Base-by-base conservation (phyloP, 306 rosid genomes). In the Morella rubra region DNA sequence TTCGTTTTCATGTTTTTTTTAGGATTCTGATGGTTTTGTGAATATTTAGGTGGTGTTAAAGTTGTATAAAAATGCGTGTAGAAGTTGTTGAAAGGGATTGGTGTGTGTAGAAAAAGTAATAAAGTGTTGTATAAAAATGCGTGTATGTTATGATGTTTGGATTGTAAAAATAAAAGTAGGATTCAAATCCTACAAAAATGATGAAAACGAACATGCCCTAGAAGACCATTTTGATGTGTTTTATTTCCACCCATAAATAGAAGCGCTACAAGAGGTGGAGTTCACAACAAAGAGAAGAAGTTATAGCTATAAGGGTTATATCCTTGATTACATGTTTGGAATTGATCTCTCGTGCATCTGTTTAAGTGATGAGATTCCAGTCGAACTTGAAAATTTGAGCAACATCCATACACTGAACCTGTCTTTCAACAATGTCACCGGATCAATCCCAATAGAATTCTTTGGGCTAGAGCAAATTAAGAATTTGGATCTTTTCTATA, bases 211-310 rank as follows among this genome's bases (percentile, higher is more conserved):
- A 0, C 15, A 12, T 49, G 18, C 0, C 3, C 0, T 12, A 12
- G 0, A 12, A 8, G 16, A 12, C 11, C 5, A 0, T 1, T 0
- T 8, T 9, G 11, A 50, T 50, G 11, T 13, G 4, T 9, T 50
- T n/a, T n/a, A n/a, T n/a, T n/a, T n/a, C n/a, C n/a, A 13, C 4
- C 13, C 13, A 0, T 0, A n/a, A 0, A 15, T 15, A 6, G 7
- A 13, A 2, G 56, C 4, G 4, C 6, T 3, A 3, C n/a, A 52
- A 15, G 56, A 52, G 4, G 56, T 52, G 5, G 56, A 52, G 56
- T 52, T 52, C 20, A 3, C 56, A 52, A 52, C 56, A 52, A 52
- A 52, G 1, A 52, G 18, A 13, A 52, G 55, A 51, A 52, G 3
- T 15, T 2, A 12, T n/a, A 0, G n/a, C n/a, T 52, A 52, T 6